phyloP scores from a whole-genome alignment of 1,284 basidiomycete genomes.

The Boletus albobrunnescens region DNA sequence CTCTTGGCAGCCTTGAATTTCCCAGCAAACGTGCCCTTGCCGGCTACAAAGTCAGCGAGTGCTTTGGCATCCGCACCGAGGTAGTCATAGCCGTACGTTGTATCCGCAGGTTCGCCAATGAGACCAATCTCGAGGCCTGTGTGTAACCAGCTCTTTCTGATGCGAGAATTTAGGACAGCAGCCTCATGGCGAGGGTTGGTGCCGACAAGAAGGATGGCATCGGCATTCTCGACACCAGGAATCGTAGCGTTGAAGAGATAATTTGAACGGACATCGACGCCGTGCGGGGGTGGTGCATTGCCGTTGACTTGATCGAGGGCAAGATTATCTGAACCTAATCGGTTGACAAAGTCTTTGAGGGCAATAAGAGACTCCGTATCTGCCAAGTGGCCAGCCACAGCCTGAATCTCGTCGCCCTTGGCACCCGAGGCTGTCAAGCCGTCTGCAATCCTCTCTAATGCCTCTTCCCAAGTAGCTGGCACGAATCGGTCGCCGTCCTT shows the following conservation, averaged over 20 bases:
- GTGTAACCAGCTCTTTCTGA: constrained; percentile 92
- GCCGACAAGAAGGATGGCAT: constrained; percentile 91
- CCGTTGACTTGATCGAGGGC: constrained; percentile 76
- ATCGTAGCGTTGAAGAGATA: constrained; percentile 98
- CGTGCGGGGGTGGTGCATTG: constrained; percentile 64
- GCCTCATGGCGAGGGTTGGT: constrained; percentile 98
- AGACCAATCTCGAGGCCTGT: constrained; percentile 82
- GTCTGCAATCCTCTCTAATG: constrained; percentile 74
- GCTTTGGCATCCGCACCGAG: constrained; percentile 81
- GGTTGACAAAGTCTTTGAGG: constrained; percentile 92
- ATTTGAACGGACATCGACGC: constrained; percentile 91
- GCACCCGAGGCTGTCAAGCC: constrained; percentile 83
- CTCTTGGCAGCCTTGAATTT: constrained; percentile 90
- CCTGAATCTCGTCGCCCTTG: constrained; percentile 93
- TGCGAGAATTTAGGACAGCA: constrained; percentile 94
- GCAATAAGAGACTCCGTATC: constrained; percentile 94
- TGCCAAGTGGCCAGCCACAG: constrained; percentile 87
- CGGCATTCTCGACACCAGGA: constrained; percentile 87
- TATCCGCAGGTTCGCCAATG: constrained; percentile 89
- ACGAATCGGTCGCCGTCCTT: constrained; percentile 93
- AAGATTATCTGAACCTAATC: constrained; percentile 94
- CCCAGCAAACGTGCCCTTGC: constrained; percentile 77
- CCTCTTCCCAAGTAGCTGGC: constrained; percentile 89
- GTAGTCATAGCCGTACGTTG: constrained; percentile 91
- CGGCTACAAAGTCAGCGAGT: constrained; percentile 74